phyloP scores from a whole-genome alignment of 2,329 filamentous ascomycete genomes.

The Beauveria pseudobassiana region DNA sequence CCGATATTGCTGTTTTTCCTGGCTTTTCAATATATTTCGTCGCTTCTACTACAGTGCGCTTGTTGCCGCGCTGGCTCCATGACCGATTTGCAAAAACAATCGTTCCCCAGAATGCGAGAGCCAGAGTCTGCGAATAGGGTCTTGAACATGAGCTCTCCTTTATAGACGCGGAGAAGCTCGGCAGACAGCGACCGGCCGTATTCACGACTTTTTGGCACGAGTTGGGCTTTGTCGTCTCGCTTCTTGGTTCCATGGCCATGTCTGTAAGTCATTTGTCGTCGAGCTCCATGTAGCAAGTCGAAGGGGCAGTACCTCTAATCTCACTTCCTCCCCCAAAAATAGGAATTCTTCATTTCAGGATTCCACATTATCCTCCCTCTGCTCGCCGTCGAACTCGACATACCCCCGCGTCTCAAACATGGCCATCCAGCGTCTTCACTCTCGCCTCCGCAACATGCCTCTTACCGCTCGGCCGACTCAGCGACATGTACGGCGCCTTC shows the following conservation, averaged over 20 bases:
- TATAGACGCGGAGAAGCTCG: constrained; percentile 32
- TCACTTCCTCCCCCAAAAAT: background rate
- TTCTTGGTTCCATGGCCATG: constrained; percentile 52
- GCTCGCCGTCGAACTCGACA: constrained; percentile 52
- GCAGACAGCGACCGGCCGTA: constrained; percentile 47
- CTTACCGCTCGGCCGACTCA: constrained; percentile 51
- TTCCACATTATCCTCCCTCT: constrained; percentile 65
- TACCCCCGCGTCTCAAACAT: constrained; percentile 55
- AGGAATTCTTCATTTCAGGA: constrained; percentile 68
- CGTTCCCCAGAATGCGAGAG: too few species aligned
- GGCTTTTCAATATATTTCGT: too few species aligned
- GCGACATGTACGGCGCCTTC: constrained; percentile 53
- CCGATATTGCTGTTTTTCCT: too few species aligned
- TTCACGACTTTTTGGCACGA: constrained; percentile 48
- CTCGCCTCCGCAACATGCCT: constrained; percentile 47
- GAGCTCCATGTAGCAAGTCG: background rate
- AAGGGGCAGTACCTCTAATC: too few species aligned
- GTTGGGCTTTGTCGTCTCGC: constrained; percentile 50
- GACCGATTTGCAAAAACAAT: too few species aligned
- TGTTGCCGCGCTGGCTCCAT: too few species aligned
- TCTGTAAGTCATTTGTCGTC: constrained; percentile 32
- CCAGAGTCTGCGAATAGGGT: background rate
- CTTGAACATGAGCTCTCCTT: background rate
- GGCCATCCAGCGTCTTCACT: constrained; percentile 56
- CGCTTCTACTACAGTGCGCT: too few species aligned